Evolutionary conservation across 2,329 filamentous ascomycete genomes (phyloP), one percentile per base, ranked within the genome.

Genomic region (Fusarium sp.): DNA sequence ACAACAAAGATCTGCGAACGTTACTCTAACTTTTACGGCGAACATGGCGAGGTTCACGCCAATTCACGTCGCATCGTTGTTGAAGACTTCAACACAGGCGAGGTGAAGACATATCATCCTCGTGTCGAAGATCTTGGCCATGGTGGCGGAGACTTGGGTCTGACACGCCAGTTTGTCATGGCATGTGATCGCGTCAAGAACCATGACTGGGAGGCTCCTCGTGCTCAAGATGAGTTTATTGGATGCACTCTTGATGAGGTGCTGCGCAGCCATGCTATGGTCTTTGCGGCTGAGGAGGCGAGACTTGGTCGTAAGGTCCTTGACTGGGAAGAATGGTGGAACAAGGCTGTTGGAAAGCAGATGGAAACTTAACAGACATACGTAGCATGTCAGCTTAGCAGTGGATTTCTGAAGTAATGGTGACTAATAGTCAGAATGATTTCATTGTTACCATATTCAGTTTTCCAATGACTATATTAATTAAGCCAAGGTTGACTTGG

Each of bases 281-380:
- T 98, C 0, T 99, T 98, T 85, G 95, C 94, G 30, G 96, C 95
- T 0, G 96, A 98, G 82, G 93, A 97, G 77, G 94, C 95, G 10
- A 89, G 95, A 77, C 86, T 85, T 55, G 86, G 87, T 56, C 90
- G 88, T 78, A 91, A 88, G 79, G 91, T 96, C 13, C 83, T 98
- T 8, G 87, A 92, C 74, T 98, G 93, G 91, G 83, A 83, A 47
- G 82, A 87, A 51, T 97, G 94, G 93, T 97, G 94, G 94, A 82
- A 83, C 14, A 68, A 76, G 14, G 74, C 79, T 30, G 78, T 84
- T 33, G 75, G 70, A 33, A 70, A 75, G 58, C 65, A 68, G n/a
- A 50, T 76, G 28, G 31, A 57, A 18, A n/a, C 47, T 35, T 31
- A 24, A 63, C n/a, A 38, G 45, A 3, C n/a, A 53, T 42, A 35